Evolutionary conservation across 257 asterid genomes (phyloP).

Genomic region (Anisodus tanguticus): DNA sequence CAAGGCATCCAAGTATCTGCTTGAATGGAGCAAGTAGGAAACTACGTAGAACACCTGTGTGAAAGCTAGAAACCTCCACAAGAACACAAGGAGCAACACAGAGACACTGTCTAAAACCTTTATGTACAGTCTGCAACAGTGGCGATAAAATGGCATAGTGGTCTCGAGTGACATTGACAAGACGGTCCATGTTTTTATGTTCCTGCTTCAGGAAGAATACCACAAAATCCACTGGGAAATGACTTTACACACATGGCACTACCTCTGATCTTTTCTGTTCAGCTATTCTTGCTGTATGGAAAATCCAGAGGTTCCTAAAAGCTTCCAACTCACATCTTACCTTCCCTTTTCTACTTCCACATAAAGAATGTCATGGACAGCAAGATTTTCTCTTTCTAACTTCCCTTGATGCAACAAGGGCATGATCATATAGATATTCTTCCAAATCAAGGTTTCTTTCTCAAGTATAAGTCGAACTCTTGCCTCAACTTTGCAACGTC

Average conservation of each 20-base stretch:
- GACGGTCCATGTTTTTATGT: neutral
- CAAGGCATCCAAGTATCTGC: neutral
- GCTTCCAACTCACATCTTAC: neutral
- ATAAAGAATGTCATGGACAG: neutral
- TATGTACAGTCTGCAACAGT: neutral
- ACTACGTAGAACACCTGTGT: neutral
- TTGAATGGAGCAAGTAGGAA: neutral
- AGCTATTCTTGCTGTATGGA: conserved; percentile 13
- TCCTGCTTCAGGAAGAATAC: neutral
- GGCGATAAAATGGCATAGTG: conserved; percentile 11
- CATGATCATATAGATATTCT: neutral
- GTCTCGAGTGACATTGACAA: neutral
- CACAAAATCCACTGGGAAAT: neutral
- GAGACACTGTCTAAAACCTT: neutral
- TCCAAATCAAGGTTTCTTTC: neutral
- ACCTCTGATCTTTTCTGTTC: neutral
- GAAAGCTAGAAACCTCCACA: neutral
- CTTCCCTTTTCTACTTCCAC: neutral
- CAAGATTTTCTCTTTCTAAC: neutral
- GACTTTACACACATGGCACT: neutral
- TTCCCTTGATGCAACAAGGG: neutral
- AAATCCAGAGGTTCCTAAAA: neutral
- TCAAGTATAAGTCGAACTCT: neutral
- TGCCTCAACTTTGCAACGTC: neutral
- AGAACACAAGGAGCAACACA: neutral